Evolutionary conservation across 345 rosid genomes (phyloP).

Genomic region (Alliaria petiolata): DNA sequence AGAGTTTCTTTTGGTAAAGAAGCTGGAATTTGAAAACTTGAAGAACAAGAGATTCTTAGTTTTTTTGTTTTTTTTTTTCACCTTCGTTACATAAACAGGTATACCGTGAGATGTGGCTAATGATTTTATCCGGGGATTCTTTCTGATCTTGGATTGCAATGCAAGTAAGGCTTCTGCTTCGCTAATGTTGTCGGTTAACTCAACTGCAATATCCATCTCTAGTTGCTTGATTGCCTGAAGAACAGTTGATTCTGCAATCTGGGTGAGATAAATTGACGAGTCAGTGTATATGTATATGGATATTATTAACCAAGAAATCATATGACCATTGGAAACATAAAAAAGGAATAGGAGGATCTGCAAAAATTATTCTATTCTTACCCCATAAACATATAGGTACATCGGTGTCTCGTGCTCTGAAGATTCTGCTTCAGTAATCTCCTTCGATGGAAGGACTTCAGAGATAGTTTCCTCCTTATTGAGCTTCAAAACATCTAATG

Average conservation of each 20-base stretch:
- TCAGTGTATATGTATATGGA: background rate
- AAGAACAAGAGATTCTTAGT: background rate
- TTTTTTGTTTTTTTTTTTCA: background rate
- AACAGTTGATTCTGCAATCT: constrained; percentile 67
- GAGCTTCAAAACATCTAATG: constrained; percentile 32
- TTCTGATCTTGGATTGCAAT: constrained; percentile 75
- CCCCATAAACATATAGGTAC: constrained; percentile 69
- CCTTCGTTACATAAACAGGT: constrained; percentile 79
- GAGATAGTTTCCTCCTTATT: constrained; percentile 27
- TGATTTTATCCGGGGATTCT: constrained; percentile 73
- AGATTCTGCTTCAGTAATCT: constrained; percentile 32
- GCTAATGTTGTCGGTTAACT: constrained; percentile 62
- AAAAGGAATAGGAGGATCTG: background rate
- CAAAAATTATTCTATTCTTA: constrained; percentile 28
- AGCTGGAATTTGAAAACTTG: background rate
- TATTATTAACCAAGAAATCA: background rate
- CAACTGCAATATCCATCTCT: constrained; percentile 49
- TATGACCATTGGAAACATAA: background rate
- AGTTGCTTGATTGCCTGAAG: constrained; percentile 65
- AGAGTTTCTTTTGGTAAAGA: constrained; percentile 1
- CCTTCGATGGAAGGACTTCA: constrained; percentile 31
- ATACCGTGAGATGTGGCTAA: constrained; percentile 61
- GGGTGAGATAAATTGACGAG: constrained; percentile 20
- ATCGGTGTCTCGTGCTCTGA: constrained; percentile 31
- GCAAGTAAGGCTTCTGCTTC: constrained; percentile 85